Conservation (phyloP, 768 basidiomycete genomes). For the Clathrus columnatus region DNA sequence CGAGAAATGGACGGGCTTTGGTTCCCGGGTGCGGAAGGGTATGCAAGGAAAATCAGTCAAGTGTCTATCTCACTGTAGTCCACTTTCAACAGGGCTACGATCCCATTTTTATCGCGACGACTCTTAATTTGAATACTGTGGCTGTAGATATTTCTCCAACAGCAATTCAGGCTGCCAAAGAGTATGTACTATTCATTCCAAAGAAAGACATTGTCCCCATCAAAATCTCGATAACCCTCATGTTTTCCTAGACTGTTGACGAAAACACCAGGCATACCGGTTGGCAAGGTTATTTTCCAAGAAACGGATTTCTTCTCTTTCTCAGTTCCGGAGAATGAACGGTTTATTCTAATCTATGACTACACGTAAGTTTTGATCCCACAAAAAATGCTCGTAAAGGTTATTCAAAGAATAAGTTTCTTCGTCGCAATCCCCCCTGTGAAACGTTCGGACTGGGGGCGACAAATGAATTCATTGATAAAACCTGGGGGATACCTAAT, state of each 20-base stretch:
- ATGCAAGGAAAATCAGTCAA: slow-evolving; percentile 1
- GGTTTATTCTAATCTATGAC: slow-evolving; percentile 54
- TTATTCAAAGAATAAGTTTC: too few species aligned
- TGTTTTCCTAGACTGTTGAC: slow-evolving; percentile 13
- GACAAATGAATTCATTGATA: slow-evolving; percentile 44
- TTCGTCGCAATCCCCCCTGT: slow-evolving; percentile 62
- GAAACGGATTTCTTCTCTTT: slow-evolving; percentile 48
- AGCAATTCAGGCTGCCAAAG: slow-evolving; percentile 40
- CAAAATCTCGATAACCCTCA: background rate
- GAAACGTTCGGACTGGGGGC: slow-evolving; percentile 45
- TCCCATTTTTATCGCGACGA: slow-evolving; percentile 41
- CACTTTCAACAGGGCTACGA: slow-evolving; percentile 49
- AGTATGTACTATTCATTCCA: slow-evolving; percentile 22
- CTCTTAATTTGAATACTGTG: slow-evolving; percentile 37
- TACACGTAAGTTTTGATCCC: slow-evolving; percentile 37
- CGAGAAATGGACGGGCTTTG: slow-evolving; percentile 34
- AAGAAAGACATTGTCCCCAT: slow-evolving; percentile 1
- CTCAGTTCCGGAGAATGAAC: slow-evolving; percentile 22
- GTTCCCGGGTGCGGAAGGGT: slow-evolving; percentile 54
- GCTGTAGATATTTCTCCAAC: slow-evolving; percentile 52
- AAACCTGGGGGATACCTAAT: slow-evolving; percentile 58
- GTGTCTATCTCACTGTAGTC: background rate
- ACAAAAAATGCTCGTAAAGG: too few species aligned
- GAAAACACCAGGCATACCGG: slow-evolving; percentile 15
- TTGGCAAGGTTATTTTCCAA: slow-evolving; percentile 31